Conservation (phyloP, 1,284 basidiomycete species). For the Bondarzewia mesenterica region DNA sequence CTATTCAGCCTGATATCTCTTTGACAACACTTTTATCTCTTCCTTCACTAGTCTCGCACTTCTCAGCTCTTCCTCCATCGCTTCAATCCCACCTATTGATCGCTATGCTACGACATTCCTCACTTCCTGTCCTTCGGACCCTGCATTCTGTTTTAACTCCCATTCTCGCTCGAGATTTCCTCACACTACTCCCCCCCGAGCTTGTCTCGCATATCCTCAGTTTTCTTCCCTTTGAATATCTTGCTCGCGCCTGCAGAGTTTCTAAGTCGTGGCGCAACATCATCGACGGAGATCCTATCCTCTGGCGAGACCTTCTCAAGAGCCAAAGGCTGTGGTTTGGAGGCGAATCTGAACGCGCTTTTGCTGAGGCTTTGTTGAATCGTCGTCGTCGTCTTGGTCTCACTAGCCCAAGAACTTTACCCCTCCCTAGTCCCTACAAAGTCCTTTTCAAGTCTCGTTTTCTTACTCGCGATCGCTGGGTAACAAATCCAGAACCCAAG, state of each 20-base stretch:
- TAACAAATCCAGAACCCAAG: slow-evolving; percentile 62
- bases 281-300: slow-evolving; percentile 76
- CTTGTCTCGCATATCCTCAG: slow-evolving; percentile 76
- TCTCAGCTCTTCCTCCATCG: slow-evolving; percentile 58
- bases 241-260: slow-evolving; percentile 75
- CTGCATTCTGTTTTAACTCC: slow-evolving; percentile 79
- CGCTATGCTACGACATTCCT: slow-evolving; percentile 76
- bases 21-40: slow-evolving; percentile 74
- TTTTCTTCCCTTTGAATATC: slow-evolving; percentile 67
- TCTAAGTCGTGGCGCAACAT: slow-evolving; percentile 76
- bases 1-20: slow-evolving; percentile 70
- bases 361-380: slow-evolving; percentile 54
- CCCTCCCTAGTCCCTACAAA: slow-evolving; percentile 77
- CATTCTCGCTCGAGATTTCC: slow-evolving; percentile 80
- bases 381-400: slow-evolving; percentile 41
- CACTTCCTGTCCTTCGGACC: slow-evolving; percentile 75
- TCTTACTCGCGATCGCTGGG: slow-evolving; percentile 72
- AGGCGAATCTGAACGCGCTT: slow-evolving; percentile 64
- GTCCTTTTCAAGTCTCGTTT: slow-evolving; percentile 80
- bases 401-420: slow-evolving; percentile 37
- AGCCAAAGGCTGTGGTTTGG: slow-evolving; percentile 81
- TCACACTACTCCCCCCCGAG: slow-evolving; percentile 79
- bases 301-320: slow-evolving; percentile 79
- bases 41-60: slow-evolving; percentile 69
- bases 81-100: slow-evolving; percentile 83